phyloP scores from a whole-genome alignment of 1,139 yeast genomes.

The Debaryomyces sp. region DNA sequence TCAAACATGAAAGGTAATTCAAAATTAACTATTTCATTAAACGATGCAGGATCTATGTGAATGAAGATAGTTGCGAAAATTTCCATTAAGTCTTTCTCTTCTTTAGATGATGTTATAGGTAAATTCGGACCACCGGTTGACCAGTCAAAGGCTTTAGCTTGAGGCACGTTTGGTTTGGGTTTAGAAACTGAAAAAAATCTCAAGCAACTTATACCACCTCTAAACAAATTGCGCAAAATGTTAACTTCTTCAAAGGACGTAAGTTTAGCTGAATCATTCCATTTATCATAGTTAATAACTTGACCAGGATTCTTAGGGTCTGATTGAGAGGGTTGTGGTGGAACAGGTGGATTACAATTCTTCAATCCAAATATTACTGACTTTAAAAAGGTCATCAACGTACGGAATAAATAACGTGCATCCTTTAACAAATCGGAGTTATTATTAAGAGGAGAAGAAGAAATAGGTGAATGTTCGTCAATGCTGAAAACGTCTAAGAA shows the following conservation, averaged over 20 bases:
- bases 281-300: constrained; percentile 55
- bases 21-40: constrained; percentile 85
- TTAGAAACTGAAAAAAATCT: constrained; percentile 68
- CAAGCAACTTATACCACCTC: constrained; percentile 84
- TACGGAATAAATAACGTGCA: constrained; percentile 84
- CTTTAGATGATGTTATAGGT: constrained; percentile 86
- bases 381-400: constrained; percentile 85
- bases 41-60: constrained; percentile 93
- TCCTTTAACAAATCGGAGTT: constrained; percentile 77
- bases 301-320: constrained; percentile 64
- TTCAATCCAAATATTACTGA: constrained; percentile 90
- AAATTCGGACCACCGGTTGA: constrained; percentile 72
- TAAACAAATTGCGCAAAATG: constrained; percentile 73
- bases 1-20: constrained; percentile 81
- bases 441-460: constrained; percentile 28
- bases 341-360: constrained; percentile 87
- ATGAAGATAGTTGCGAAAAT: constrained; percentile 92
- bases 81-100: constrained; percentile 95
- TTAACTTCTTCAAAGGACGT: constrained; percentile 81
- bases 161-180: constrained; percentile 40
- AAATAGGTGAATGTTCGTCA: constrained; percentile 44
- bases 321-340: constrained; percentile 50
- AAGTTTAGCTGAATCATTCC: constrained; percentile 89
- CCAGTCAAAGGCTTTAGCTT: constrained; percentile 59
- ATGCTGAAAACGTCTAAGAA: constrained; percentile 41